Base-by-base conservation (phyloP, 2,329 filamentous ascomycete genomes). In the Xylariales sp. region DNA sequence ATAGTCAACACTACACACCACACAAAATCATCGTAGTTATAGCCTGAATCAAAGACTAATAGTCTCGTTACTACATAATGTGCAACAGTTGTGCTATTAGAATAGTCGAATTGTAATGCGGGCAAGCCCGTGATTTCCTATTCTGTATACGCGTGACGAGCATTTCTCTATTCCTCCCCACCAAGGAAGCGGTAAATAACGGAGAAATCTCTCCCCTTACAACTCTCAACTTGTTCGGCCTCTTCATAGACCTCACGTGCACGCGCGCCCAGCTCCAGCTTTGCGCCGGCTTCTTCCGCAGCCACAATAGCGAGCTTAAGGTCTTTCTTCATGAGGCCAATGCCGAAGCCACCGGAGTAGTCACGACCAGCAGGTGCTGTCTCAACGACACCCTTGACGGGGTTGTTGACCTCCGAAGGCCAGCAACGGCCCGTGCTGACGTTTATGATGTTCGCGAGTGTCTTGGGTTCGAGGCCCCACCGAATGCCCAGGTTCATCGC, bases 361-460 rank as follows among this genome's bases (percentile, higher is more conserved):
- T 91, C 94, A 64, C 91, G 85, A 62, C 85, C 87, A 0, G 94
- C 91, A 0, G 95, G 94, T 1, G 93, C 88, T 0, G 86, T 88
- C 68, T 91, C 89, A 28, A 95, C 86, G 0, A 97, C 94, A 14
- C 94, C 94, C 10, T 90, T 90, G 3, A 98, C 94, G 0, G 96
- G 96, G 78, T 98, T 98, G 81, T 99, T 99, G 69, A 97, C 84
- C 81, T 97, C 94, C 75, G 91, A 96, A 0, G 95, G 94, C 96
- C 96, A 99, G 85, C 94, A 98, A 72, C 86, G 89, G n/a, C 96
- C 96, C 0, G 95, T 97, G 74, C 93, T 96, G 3, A 92, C 91
- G 78, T 97, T 98, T 83, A 99, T 93, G 80, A 99, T 89, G 59
- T 90, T 89, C 0, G 93, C 92, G 1, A 99, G 85, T 7, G 89